Percentiles rank a stretch among this genome's conserved stretches.
These are phyloP conservation scores for Ophiostoma sp. DNA, from an alignment of 2,329 filamentous ascomycete species.

Conservation along the genomic window DNA sequence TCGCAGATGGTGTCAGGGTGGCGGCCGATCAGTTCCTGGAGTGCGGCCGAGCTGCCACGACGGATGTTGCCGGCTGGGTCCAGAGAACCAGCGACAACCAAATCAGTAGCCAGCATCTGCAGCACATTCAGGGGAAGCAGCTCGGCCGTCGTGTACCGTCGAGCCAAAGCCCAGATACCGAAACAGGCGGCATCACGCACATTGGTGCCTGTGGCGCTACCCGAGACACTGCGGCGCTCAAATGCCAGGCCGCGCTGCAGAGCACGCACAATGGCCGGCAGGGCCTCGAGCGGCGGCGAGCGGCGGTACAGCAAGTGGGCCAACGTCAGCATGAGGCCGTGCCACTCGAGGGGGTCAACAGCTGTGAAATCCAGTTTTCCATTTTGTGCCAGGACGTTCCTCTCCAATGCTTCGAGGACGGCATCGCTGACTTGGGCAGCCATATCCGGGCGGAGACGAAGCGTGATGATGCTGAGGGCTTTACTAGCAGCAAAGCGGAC, in stretches of 20 bases:
- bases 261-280: conserved; percentile 73
- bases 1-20: conserved; percentile 82
- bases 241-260: conserved; percentile 80
- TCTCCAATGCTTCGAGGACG: conserved; percentile 68
- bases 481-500: conserved; percentile 91
- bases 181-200: conserved; percentile 96
- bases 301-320: conserved; percentile 83
- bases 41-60: conserved; percentile 84
- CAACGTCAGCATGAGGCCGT: conserved; percentile 84
- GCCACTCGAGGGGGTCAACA: conserved; percentile 84
- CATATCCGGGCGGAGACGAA: conserved; percentile 78
- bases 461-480: conserved; percentile 80
- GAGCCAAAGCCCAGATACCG: conserved; percentile 87
- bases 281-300: conserved; percentile 69
- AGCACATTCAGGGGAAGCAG: conserved; percentile 67
- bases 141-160: conserved; percentile 81
- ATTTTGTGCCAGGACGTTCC: conserved; percentile 52
- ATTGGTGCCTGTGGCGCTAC: conserved; percentile 82
- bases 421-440: conserved; percentile 84
- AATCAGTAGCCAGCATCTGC: conserved; percentile 76
- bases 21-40: conserved; percentile 90
- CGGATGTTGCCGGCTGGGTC: conserved; percentile 93
- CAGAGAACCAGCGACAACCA: conserved; percentile 78
- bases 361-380: conserved; percentile 62
- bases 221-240: conserved; percentile 82